These are phyloP conservation scores for Colletotrichum australisinense DNA, from an alignment of 2,329 filamentous ascomycete genomes.

Conservation along the genomic window DNA sequence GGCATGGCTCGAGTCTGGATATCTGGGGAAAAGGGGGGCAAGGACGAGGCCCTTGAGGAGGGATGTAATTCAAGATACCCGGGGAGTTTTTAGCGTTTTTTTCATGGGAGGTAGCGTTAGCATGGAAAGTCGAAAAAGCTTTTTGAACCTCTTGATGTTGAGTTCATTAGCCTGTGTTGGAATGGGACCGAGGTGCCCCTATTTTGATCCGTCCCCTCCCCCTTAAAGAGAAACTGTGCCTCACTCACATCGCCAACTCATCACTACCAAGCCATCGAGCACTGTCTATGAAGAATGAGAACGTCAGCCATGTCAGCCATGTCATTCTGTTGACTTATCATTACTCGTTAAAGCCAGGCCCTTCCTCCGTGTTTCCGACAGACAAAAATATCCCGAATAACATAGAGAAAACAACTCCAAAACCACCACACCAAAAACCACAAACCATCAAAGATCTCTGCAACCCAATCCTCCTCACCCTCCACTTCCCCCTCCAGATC, in stretches of 20 bases:
- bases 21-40: neutral
- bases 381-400: neutral
- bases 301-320: neutral
- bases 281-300: neutral
- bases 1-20: neutral
- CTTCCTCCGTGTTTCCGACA: neutral
- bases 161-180: neutral
- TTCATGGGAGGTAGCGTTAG: neutral
- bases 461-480: neutral
- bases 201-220: neutral
- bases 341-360: neutral
- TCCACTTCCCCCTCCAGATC: neutral
- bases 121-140: neutral
- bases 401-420: neutral
- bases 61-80: slow-evolving; percentile 30
- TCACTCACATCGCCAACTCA: neutral
- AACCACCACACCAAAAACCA: neutral
- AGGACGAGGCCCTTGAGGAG: neutral
- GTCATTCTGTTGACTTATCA: neutral
- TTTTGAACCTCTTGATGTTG: neutral
- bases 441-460: neutral
- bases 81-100: slow-evolving; percentile 18
- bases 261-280: too few relatives aligned
- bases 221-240: neutral
- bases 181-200: neutral